These are phyloP conservation scores for Naganishia kalamii DNA, from an alignment of 768 basidiomycete genomes.

Conservation along the genomic window DNA sequence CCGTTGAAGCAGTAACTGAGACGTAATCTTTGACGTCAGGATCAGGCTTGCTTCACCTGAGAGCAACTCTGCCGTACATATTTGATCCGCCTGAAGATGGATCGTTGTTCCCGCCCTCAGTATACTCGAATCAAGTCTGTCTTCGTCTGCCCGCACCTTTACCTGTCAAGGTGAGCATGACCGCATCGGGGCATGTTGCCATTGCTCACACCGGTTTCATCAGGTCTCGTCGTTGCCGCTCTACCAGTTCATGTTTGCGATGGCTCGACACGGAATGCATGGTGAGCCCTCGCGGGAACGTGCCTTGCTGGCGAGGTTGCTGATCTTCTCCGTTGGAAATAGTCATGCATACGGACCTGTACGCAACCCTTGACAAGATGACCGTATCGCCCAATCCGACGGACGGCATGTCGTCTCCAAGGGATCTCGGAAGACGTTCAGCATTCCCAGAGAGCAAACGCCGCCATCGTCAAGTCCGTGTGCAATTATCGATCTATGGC, in stretches of 20 bases:
- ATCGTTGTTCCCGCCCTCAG: constrained; percentile 37
- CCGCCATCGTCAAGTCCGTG: constrained; percentile 22
- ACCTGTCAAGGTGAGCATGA: constrained; percentile 39
- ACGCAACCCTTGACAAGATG: constrained; percentile 35
- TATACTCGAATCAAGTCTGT: constrained; percentile 38
- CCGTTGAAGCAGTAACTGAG: too few relatives aligned
- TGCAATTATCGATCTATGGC: constrained; percentile 13
- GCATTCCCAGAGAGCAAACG: constrained; percentile 26
- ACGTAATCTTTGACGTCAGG: not conserved
- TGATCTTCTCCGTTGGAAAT: not conserved
- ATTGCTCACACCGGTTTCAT: not conserved
- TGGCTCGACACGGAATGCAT: constrained; percentile 43
- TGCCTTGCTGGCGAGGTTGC: not conserved
- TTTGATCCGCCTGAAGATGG: constrained; percentile 32
- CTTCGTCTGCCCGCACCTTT: constrained; percentile 41
- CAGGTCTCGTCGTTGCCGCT: constrained; percentile 39
- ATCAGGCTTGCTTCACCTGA: constrained; percentile 40
- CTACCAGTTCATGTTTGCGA: constrained; percentile 38
- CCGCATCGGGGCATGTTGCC: not conserved
- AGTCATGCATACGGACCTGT: constrained; percentile 42
- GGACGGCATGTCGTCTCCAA: constrained; percentile 20
- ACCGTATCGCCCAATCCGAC: constrained; percentile 31
- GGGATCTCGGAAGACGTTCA: constrained; percentile 7
- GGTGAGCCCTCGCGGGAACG: constrained; percentile 28
- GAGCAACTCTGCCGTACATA: constrained; percentile 38